phyloP scores from a whole-genome alignment of 345 rosid species.

The Abelmoschus esculentus region DNA sequence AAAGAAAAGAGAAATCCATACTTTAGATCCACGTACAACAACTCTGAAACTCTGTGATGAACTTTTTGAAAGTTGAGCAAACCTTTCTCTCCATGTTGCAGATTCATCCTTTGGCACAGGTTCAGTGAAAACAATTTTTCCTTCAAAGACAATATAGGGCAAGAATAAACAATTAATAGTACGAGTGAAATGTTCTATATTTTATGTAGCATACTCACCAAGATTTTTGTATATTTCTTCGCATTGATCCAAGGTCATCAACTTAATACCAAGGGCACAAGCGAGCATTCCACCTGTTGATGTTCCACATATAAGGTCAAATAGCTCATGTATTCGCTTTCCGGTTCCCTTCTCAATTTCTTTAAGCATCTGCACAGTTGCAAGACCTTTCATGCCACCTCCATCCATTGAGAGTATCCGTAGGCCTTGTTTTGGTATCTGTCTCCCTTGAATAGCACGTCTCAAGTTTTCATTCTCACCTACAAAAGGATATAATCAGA shows the following conservation, averaged over 20 bases:
- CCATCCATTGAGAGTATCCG: conserved; percentile 99
- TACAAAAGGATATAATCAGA: conserved; percentile 14
- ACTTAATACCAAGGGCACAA: conserved; percentile 87
- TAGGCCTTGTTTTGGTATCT: conserved; percentile 78
- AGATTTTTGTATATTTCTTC: conserved; percentile 97
- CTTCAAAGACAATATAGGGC: conserved; percentile 31
- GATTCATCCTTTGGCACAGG: conserved; percentile 92
- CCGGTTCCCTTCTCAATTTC: conserved; percentile 96
- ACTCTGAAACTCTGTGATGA: conserved; percentile 98
- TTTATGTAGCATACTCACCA: conserved; percentile 38
- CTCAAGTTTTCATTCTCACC: conserved; percentile 94
- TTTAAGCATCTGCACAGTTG: conserved; percentile 91
- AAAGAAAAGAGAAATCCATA: conserved; percentile 23
- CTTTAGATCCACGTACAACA: conserved; percentile 98
- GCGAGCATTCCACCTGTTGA: conserved; percentile 99
- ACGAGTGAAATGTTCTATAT: background rate
- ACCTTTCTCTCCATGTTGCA: conserved; percentile 96
- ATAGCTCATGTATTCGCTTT: conserved; percentile 89
- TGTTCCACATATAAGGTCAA: conserved; percentile 96
- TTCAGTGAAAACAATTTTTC: conserved; percentile 96
- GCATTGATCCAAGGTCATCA: conserved; percentile 73
- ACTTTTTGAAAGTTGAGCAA: conserved; percentile 94
- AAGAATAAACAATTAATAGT: conserved; percentile 12
- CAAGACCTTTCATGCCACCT: conserved; percentile 99
- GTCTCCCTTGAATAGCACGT: conserved; percentile 86